Percentiles rank a stretch among this genome's conserved stretches.
phyloP scores from a whole-genome alignment of 495 filamentous ascomycete genomes.

The Penicillium mononematosum region DNA sequence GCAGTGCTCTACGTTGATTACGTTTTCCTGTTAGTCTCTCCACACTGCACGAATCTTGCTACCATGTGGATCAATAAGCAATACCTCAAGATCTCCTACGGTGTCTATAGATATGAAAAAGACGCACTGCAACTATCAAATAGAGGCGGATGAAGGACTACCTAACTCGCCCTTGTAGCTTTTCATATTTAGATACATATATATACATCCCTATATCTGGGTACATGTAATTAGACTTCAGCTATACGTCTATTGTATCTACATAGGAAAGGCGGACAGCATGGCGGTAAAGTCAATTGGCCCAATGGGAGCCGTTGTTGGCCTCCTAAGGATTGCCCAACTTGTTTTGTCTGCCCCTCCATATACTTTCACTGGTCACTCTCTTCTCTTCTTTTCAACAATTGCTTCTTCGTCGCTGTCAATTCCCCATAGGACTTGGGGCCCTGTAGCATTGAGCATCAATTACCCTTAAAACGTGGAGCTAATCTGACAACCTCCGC shows the following conservation, averaged over 20 bases:
- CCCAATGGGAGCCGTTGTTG: conserved; percentile 2
- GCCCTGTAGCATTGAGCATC: not conserved
- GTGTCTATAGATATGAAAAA: not conserved
- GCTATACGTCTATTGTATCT: not conserved
- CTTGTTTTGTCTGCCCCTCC: conserved; percentile 17
- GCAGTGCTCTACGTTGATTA: not conserved
- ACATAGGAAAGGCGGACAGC: not conserved
- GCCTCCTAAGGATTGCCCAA: conserved; percentile 3
- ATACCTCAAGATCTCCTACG: not conserved
- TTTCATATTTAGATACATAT: not conserved
- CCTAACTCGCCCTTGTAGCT: not conserved
- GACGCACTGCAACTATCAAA: not conserved
- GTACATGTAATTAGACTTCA: not conserved
- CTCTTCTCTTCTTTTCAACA: not conserved
- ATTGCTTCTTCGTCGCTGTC: not conserved
- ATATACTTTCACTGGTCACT: conserved; percentile 4
- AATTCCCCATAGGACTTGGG: too few species aligned
- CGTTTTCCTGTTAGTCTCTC: not conserved
- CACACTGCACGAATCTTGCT: not conserved
- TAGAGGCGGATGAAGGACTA: not conserved
- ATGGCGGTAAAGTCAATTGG: not conserved
- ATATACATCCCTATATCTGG: not conserved
- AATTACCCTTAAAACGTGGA: not conserved
- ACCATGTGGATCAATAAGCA: not conserved
- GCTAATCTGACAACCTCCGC: not conserved